phyloP scores from a whole-genome alignment of 371 early-diverging fungal genomes.

The Globomyces sp. region DNA sequence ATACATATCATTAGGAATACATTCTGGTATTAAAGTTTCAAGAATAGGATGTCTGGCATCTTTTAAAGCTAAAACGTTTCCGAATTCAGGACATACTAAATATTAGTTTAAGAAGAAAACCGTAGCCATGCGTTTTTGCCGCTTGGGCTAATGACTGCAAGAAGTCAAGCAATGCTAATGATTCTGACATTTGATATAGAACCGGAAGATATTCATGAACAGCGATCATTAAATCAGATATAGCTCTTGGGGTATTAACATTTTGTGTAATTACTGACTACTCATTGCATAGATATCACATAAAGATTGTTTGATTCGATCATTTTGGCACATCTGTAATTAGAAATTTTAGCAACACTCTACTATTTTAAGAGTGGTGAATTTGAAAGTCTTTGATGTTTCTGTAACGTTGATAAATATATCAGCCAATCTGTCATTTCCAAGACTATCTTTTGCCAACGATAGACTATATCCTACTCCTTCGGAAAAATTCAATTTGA shows the following conservation, averaged over 20 bases:
- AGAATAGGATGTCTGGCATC: conserved; percentile 80
- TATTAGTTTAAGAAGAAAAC: too few species aligned
- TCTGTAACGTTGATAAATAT: conserved; percentile 63
- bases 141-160: conserved; percentile 66
- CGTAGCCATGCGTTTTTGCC: conserved; percentile 31
- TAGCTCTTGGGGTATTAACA: not conserved
- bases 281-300: conserved; percentile 78
- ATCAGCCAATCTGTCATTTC: conserved; percentile 18
- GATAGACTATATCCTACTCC: conserved; percentile 55
- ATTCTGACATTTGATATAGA: conserved; percentile 77
- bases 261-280: not conserved
- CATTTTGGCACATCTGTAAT: conserved; percentile 47
- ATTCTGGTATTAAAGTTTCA: conserved; percentile 45
- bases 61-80: conserved; percentile 75
- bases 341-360: conserved; percentile 10
- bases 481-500: conserved; percentile 66
- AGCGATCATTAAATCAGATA: conserved; percentile 2
- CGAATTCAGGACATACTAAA: conserved; percentile 71
- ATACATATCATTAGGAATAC: conserved; percentile 80
- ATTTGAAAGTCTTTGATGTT: conserved; percentile 53
- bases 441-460: not conserved
- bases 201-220: conserved; percentile 62
- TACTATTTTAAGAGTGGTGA: conserved; percentile 80
- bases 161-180: conserved; percentile 78
- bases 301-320: conserved; percentile 66